Percentiles rank a stretch among this genome's conserved stretches.
These are phyloP conservation scores for Neurospora tetraspora DNA, from an alignment of 495 filamentous ascomycete genomes.

Conservation along the genomic window DNA sequence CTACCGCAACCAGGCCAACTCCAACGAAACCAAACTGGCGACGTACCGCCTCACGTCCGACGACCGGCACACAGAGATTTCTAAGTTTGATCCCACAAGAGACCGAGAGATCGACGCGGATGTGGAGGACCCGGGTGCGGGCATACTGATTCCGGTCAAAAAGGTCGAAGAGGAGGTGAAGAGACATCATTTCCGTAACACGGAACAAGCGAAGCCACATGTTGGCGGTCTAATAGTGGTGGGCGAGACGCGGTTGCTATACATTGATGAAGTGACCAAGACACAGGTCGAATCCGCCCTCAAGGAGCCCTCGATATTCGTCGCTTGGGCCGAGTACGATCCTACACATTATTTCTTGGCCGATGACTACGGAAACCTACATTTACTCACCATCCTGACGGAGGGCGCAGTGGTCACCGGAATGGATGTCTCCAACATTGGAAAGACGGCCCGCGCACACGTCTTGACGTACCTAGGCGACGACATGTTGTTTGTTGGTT, in stretches of 20 bases:
- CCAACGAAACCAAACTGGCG: slow-evolving; percentile 48
- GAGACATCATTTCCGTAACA: slow-evolving; percentile 41
- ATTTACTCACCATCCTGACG: slow-evolving; percentile 64
- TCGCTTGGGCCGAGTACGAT: slow-evolving; percentile 79
- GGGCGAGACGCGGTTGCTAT: slow-evolving; percentile 74
- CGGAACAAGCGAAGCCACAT: slow-evolving; percentile 35
- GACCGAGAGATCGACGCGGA: slow-evolving; percentile 43
- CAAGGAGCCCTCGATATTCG: slow-evolving; percentile 67
- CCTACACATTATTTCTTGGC: slow-evolving; percentile 72
- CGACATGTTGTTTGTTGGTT: slow-evolving; percentile 73
- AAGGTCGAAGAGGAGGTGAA: slow-evolving; percentile 39
- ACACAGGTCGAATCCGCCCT: slow-evolving; percentile 48
- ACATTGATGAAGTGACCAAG: slow-evolving; percentile 66
- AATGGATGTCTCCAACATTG: slow-evolving; percentile 51
- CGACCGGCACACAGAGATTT: slow-evolving; percentile 36
- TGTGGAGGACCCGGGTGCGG: slow-evolving; percentile 62
- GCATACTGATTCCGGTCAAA: slow-evolving; percentile 75
- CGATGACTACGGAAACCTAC: slow-evolving; percentile 79
- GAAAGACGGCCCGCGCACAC: slow-evolving; percentile 63
- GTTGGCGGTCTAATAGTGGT: slow-evolving; percentile 69
- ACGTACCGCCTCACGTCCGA: slow-evolving; percentile 46
- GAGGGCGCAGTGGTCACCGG: slow-evolving; percentile 44
- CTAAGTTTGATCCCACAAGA: slow-evolving; percentile 33
- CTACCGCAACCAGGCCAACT: slow-evolving; percentile 62
- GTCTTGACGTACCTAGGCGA: slow-evolving; percentile 70